These are phyloP conservation scores for Amphicarpaea edgeworthii DNA, from an alignment of 306 rosid species.

Conservation along the genomic window DNA sequence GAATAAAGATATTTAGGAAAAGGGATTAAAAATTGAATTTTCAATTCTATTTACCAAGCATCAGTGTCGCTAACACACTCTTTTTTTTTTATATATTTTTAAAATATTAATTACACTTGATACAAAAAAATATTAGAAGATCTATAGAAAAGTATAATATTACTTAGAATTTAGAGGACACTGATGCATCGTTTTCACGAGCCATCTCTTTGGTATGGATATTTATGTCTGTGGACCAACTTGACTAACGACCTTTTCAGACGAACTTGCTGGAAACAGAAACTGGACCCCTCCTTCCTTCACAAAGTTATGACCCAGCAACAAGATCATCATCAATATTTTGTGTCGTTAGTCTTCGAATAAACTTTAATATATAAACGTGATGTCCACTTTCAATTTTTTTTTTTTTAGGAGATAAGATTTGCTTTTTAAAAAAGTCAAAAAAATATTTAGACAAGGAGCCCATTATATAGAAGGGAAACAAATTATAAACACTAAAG, in stretches of 20 bases:
- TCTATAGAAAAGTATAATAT: background rate
- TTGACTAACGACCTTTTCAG: background rate
- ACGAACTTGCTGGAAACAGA: conserved; percentile 41
- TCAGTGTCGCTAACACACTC: too few relatives aligned
- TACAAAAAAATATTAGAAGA: background rate
- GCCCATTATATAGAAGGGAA: background rate
- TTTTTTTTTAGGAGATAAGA: too few relatives aligned
- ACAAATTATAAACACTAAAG: background rate
- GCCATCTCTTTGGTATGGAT: background rate
- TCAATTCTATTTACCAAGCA: too few relatives aligned
- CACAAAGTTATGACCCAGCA: background rate
- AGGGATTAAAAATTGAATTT: background rate
- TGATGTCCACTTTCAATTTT: too few relatives aligned
- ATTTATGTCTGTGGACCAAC: conserved; percentile 44
- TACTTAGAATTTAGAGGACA: background rate
- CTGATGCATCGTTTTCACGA: background rate
- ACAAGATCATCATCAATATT: background rate
- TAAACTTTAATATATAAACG: background rate
- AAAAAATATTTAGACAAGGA: too few relatives aligned
- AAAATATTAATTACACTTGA: background rate
- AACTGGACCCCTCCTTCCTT: background rate
- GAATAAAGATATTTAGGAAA: background rate
- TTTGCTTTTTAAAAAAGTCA: too few relatives aligned
- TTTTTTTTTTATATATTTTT: too few relatives aligned
- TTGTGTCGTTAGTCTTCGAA: background rate